Evolutionary conservation across 2,329 filamentous ascomycete species (phyloP), one percentile per base, ranked within the genome.

Genomic region (Dactylellina drechsleri): DNA sequence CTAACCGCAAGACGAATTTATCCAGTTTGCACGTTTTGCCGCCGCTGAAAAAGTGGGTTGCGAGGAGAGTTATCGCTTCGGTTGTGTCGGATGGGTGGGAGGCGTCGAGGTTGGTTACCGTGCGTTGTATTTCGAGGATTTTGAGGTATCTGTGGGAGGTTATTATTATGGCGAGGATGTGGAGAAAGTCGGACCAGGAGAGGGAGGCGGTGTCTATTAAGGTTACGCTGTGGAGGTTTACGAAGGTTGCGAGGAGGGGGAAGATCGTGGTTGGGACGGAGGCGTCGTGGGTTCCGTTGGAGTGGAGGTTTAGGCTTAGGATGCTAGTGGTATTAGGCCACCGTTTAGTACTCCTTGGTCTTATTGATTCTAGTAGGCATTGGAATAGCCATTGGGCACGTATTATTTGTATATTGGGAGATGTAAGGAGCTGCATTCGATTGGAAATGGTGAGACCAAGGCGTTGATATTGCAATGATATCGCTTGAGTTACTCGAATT

Each of bases 121-220:
- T 62, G 47, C 62, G 41, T 64, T 74, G 70, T 41, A 74, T 57
- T 54, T 74, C 70, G 50, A 74, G 58, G 57, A 61, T 50, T 62
- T 67, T 74, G 62, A 74, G 70, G 57, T 66, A 61, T 12, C 50
- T 50, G 64, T 74, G 70, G 40, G 70, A 52, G 31, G 70, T 74
- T 57, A 74, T 74, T 16, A 67, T 53, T 50, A 61, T 57, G 56
- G 70, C 70, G 40, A 67, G 41, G 56, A 74, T 52, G 23, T 66
- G 54, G 57, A 62, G 41, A 58, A 67, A 73, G 16, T 65, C 54
- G 4, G 60, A 16, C 68, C 68, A 73, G 26, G 62, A n/a, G 28
- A 74, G 70, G 20, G 58, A 62, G 52, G 56, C 58, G 43, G 70
- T 53, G 58, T 67, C 64, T 57, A 61, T 56, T 36, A 74, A 16